Evolutionary conservation across 441 rosid genomes (phyloP).

Genomic region (Flueggea neowawraea): DNA sequence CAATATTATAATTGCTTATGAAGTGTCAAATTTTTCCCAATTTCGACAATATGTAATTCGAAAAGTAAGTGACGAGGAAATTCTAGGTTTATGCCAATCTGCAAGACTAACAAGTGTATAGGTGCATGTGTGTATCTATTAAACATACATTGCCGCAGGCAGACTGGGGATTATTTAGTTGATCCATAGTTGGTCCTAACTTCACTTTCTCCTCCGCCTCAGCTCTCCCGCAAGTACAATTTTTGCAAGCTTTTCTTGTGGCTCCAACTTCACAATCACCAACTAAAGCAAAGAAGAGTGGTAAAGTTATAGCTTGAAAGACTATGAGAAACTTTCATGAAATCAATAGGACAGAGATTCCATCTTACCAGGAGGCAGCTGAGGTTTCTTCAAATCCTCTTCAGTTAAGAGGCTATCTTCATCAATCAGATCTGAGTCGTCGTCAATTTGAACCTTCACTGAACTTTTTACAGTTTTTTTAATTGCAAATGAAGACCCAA

Average conservation of each 20-base stretch:
- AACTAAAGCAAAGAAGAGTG: slow-evolving; percentile 21
- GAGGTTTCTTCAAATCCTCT: slow-evolving; percentile 89
- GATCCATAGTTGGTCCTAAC: slow-evolving; percentile 69
- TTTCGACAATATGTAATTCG: too few relatives aligned
- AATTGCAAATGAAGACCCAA: slow-evolving; percentile 83
- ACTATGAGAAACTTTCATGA: slow-evolving; percentile 1
- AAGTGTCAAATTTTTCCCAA: too few relatives aligned
- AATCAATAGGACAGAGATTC: slow-evolving; percentile 2
- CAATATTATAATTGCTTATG: too few relatives aligned
- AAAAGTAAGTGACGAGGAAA: too few relatives aligned
- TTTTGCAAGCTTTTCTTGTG: slow-evolving; percentile 96
- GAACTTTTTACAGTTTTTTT: slow-evolving; percentile 47
- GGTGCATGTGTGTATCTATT: neutral
- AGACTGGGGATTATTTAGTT: slow-evolving; percentile 81
- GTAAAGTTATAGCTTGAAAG: neutral
- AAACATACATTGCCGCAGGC: slow-evolving; percentile 85
- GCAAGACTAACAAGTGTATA: neutral
- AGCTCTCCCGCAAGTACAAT: slow-evolving; percentile 93
- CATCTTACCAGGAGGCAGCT: slow-evolving; percentile 53
- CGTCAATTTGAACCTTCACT: slow-evolving; percentile 54
- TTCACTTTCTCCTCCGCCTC: slow-evolving; percentile 89
- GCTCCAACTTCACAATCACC: slow-evolving; percentile 82
- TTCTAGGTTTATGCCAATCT: too few relatives aligned
- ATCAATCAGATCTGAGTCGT: slow-evolving; percentile 83
- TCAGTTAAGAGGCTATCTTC: slow-evolving; percentile 91